Base-by-base conservation (phyloP, 2,329 filamentous ascomycete genomes). In the Coniochaeta sp. region DNA sequence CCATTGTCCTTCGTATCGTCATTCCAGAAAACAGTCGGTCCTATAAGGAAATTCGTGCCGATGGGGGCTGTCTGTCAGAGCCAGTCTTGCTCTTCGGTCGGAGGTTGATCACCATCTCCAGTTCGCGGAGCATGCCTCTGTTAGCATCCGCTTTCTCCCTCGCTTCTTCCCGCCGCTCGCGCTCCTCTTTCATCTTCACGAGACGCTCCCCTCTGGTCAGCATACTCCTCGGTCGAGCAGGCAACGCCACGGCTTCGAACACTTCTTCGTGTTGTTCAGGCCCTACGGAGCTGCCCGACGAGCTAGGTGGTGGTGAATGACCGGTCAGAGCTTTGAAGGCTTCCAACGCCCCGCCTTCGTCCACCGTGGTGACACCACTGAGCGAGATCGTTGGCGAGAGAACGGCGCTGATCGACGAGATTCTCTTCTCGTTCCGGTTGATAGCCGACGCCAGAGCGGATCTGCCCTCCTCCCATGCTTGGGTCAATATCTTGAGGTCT, bases 121-220 rank as follows among this genome's bases (percentile, higher is more conserved):
- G 80, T 75, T 99, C 95, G 64, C 89, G 87, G 64, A 99, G 82
- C 91, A 99, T 96, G 67, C 89, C 91, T 50, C 87, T 90, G 64
- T 87, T 96, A 12, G 91, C 89, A 63, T 97, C 91, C 52, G 86
- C 79, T 69, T 89, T 89, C 67, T 93, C 90, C 60, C 87, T 85
- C 44, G 87, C 78, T 44, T 85, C 80, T 22, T 89, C 88, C 70
- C 90, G 89, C 64, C 84, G 85, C 59, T 86, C 87, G 61, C 93
- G 84, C 52, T 98, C 93, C 70, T 96, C 93, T 67, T 89, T 89
- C 79, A 97, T 92, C 73, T 89, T 93, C 50, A 82, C 81, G 67
- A 98, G 89, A 50, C 95, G 86, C 75, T 99, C 92, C 68, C 96
- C 93, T 68, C 93, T 81, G 1, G 89, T 91, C 65, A 97, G 78